Conservation (phyloP, 345 rosid genomes). For the Rubroshorea leprosula region DNA sequence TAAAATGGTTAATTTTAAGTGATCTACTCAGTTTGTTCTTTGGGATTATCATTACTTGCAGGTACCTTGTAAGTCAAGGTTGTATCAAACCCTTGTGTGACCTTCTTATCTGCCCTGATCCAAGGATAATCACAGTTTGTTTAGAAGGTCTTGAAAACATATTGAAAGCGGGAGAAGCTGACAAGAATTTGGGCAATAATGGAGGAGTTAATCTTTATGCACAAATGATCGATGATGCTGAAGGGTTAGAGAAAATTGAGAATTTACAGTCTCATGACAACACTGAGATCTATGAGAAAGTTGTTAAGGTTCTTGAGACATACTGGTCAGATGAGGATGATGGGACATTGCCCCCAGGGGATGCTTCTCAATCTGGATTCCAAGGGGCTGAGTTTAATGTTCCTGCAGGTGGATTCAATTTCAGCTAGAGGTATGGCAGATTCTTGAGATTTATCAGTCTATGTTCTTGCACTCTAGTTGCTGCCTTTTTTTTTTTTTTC, state of each 20-base stretch:
- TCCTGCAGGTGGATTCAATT: too few relatives aligned
- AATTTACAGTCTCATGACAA: slow-evolving; percentile 46
- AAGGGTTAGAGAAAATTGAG: slow-evolving; percentile 52
- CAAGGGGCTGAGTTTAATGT: too few relatives aligned
- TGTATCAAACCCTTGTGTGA: slow-evolving; percentile 52
- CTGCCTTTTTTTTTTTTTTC: too few relatives aligned
- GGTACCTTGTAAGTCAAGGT: slow-evolving; percentile 42
- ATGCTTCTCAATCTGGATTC: slow-evolving; percentile 21
- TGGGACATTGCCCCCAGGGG: slow-evolving; percentile 54
- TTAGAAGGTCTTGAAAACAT: slow-evolving; percentile 52
- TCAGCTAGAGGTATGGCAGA: too few relatives aligned
- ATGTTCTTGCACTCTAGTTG: too few relatives aligned
- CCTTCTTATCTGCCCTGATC: slow-evolving; percentile 46
- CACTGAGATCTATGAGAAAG: slow-evolving; percentile 28
- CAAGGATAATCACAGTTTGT: slow-evolving; percentile 41
- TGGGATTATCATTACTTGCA: slow-evolving; percentile 10
- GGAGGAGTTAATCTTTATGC: slow-evolving; percentile 49
- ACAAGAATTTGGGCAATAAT: slow-evolving; percentile 22
- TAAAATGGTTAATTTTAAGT: too few relatives aligned
- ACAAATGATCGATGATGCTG: slow-evolving; percentile 49
- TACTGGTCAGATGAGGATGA: slow-evolving; percentile 45
- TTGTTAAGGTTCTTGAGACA: slow-evolving; percentile 48
- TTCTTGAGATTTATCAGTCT: too few relatives aligned
- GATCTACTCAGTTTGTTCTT: too few relatives aligned
- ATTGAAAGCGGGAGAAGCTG: slow-evolving; percentile 54